These are phyloP conservation scores for Mycena kentingensis DNA, from an alignment of 768 basidiomycete genomes.

Conservation along the genomic window DNA sequence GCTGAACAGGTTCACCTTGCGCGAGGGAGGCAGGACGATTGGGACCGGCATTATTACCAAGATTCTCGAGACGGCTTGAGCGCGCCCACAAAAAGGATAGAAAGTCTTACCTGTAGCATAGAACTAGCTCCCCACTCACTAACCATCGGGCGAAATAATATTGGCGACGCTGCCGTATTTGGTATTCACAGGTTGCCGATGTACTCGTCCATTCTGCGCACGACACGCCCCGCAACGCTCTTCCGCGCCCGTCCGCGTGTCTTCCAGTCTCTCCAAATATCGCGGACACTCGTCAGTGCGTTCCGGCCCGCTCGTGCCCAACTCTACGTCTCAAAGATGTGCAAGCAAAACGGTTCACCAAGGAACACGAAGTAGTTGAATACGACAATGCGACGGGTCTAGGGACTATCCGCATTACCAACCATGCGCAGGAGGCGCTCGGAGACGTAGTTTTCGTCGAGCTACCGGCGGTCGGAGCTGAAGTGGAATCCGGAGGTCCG, in stretches of 20 bases:
- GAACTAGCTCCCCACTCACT: conserved; percentile 13
- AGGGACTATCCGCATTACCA: conserved; percentile 83
- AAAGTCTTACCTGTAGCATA: conserved; percentile 18
- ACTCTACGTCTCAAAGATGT: conserved; percentile 12
- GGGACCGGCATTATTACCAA: conserved; percentile 95
- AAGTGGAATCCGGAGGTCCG: conserved; percentile 75
- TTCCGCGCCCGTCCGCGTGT: conserved; percentile 28
- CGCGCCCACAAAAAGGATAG: not conserved
- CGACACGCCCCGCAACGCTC: conserved; percentile 20
- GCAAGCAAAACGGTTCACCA: conserved; percentile 77
- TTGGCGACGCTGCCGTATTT: not conserved
- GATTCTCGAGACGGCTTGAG: conserved; percentile 51
- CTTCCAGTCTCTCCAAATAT: conserved; percentile 32
- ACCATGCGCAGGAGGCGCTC: conserved; percentile 88
- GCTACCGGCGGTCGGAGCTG: conserved; percentile 65
- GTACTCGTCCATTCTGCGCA: conserved; percentile 33
- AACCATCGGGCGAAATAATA: conserved; percentile 18
- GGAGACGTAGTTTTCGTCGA: conserved; percentile 99
- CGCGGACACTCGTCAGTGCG: conserved; percentile 66
- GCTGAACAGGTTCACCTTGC: conserved; percentile 73
- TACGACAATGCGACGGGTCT: conserved; percentile 77
- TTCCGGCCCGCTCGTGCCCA: not conserved
- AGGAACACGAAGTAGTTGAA: conserved; percentile 83
- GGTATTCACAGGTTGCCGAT: not conserved
- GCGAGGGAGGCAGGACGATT: conserved; percentile 93